Base-by-base conservation (phyloP, 2,329 filamentous ascomycete genomes). In the Incumbomyces delicatus region DNA sequence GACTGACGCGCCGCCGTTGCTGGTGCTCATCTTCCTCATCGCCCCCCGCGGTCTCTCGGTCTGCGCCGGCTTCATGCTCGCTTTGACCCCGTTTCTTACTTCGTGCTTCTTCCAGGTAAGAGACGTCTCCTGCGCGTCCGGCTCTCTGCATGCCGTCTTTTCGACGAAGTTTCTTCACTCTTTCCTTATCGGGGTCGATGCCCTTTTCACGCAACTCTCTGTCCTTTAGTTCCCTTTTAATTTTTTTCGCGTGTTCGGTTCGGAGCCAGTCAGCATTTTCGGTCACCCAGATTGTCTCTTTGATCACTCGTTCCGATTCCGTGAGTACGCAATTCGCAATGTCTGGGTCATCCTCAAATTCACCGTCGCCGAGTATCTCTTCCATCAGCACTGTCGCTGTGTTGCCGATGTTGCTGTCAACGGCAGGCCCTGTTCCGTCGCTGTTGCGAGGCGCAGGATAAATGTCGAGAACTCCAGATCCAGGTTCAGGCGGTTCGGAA, bases 251-350 rank as follows among this genome's bases (percentile, higher is more conserved):
- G 60, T 95, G 88, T 60, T 94, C 84, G 41, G 81, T 77, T 7
- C 90, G 85, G 33, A 98, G 73, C 77, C 89, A 98, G 55, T 94
- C 87, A 62, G 92, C 88, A 65, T 98, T 96, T 61, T 89, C 82
- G 50, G 90, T 89, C 36, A 94, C 81, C 92, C 92, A 98, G 44
- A 96, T 85, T 50, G 81, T 80, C 63, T 95, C 89, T 63, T 95
- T 96, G 60, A 88, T 78, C 30, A 77, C 77, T 2, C 82, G 78
- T 66, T 96, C 89, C 2, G 79, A 77, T 1, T 81, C 76, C 0
- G 75, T 77, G 4, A 96, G 73, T 31, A 88, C 66, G 60, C 89
- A 95, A 57, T 85, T 85, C 49, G 76, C 70, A 4, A 98, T 87
- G 63, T 98, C 92, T 0, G 81, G 83, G 52, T 98, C 92, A 57